phyloP scores from a whole-genome alignment of 75 land plant species.

The Isoetes taiwanensis region DNA sequence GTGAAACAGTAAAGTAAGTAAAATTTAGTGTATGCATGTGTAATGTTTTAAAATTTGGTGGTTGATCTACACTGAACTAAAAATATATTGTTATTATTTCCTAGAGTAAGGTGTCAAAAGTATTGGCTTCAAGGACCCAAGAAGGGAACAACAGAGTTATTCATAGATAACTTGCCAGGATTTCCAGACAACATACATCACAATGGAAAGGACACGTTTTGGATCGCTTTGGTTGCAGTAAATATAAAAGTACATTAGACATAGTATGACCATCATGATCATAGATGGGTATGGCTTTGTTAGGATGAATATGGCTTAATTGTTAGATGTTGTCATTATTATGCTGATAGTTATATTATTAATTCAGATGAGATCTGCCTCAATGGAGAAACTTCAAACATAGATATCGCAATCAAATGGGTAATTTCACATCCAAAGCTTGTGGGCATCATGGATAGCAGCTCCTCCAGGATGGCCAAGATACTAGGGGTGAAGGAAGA shows the following conservation, averaged over 20 bases:
- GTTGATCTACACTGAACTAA: background rate
- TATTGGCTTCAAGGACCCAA: slow-evolving; percentile 42
- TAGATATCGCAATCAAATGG: too few relatives aligned
- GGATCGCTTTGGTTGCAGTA: slow-evolving; percentile 47
- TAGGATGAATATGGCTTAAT: too few relatives aligned
- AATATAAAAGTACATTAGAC: too few relatives aligned
- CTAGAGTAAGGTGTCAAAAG: slow-evolving; percentile 37
- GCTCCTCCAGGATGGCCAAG: too few relatives aligned
- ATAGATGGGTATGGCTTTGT: too few relatives aligned
- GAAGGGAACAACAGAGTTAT: slow-evolving; percentile 34
- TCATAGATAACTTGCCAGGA: slow-evolving; percentile 47
- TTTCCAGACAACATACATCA: slow-evolving; percentile 56
- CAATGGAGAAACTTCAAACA: too few relatives aligned
- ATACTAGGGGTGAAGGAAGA: slow-evolving; percentile 36
- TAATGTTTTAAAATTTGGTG: background rate
- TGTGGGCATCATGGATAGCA: too few relatives aligned
- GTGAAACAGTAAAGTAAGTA: slow-evolving; percentile 46
- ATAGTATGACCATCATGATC: too few relatives aligned
- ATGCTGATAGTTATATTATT: too few relatives aligned
- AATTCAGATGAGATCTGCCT: too few relatives aligned
- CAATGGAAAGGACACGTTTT: slow-evolving; percentile 37
- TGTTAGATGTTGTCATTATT: too few relatives aligned
- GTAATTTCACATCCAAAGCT: too few relatives aligned
- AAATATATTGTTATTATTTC: background rate
- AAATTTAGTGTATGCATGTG: background rate